Evolutionary conservation across 371 early-diverging fungal species (phyloP).

Genomic region (Gilbertella persicaria): DNA sequence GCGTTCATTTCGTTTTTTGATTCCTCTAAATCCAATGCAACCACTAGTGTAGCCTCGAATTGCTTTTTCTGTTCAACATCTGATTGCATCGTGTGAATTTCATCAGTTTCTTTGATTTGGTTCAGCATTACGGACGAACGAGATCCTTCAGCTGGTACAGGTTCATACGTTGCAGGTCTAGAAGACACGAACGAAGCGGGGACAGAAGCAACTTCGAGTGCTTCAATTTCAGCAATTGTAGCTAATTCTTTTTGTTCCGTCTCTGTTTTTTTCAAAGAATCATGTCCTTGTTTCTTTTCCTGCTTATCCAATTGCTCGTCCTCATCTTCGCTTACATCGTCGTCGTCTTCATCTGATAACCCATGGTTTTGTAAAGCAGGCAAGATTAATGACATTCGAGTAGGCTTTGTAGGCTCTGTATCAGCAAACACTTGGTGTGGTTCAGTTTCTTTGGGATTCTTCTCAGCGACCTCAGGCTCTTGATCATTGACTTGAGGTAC

Average conservation of each 20-base stretch:
- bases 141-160: background rate
- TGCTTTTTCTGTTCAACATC: too few species aligned
- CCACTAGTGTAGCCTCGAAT: too few species aligned
- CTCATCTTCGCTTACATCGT: constrained; percentile 11
- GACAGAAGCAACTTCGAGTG: constrained; percentile 11
- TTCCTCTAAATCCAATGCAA: too few species aligned
- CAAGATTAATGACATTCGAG: constrained; percentile 23
- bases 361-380: constrained; percentile 26
- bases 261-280: background rate
- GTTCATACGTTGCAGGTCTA: background rate
- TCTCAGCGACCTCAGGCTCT: too few species aligned
- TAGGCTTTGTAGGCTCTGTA: constrained; percentile 1
- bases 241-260: background rate
- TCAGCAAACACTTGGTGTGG: too few species aligned
- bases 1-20: too few species aligned
- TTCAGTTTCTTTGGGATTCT: background rate
- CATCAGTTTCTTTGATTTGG: background rate
- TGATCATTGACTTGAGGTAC: too few species aligned
- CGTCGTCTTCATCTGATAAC: constrained; percentile 18
- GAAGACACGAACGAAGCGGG: background rate
- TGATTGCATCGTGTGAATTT: background rate
- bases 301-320: background rate
- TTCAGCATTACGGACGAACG: background rate
- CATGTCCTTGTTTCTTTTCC: background rate
- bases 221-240: constrained; percentile 16